These are phyloP conservation scores for Penicillium thymicola DNA, from an alignment of 2,329 filamentous ascomycete genomes.

Conservation along the genomic window DNA sequence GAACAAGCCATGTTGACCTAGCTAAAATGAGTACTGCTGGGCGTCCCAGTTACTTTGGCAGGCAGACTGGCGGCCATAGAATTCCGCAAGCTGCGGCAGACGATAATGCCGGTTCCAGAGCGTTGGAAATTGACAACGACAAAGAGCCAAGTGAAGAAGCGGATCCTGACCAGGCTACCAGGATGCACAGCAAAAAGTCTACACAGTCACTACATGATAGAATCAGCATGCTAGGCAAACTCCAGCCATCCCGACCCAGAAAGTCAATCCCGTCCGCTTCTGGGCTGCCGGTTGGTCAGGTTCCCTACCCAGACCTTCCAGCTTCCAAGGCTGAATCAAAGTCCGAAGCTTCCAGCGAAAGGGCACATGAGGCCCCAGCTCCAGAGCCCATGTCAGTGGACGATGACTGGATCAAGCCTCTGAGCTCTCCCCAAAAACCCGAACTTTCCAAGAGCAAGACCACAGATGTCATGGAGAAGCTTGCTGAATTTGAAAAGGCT, in stretches of 20 bases:
- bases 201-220: slow-evolving; percentile 90
- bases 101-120: slow-evolving; percentile 46
- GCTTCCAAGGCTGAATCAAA: slow-evolving; percentile 29
- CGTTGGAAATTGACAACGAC: slow-evolving; percentile 54
- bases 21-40: slow-evolving; percentile 41
- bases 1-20: slow-evolving; percentile 74
- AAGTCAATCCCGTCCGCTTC: slow-evolving; percentile 44
- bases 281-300: slow-evolving; percentile 28
- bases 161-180: slow-evolving; percentile 54
- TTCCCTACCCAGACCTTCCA: slow-evolving; percentile 38
- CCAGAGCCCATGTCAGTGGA: slow-evolving; percentile 35
- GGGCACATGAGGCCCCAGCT: slow-evolving; percentile 20
- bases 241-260: slow-evolving; percentile 45
- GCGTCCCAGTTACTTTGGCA: slow-evolving; percentile 70
- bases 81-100: slow-evolving; percentile 36
- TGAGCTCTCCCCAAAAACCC: slow-evolving; percentile 47
- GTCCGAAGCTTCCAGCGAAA: slow-evolving; percentile 20
- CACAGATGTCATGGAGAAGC: slow-evolving; percentile 59
- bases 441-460: slow-evolving; percentile 60
- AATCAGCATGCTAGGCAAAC: slow-evolving; percentile 70
- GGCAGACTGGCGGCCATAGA: slow-evolving; percentile 63
- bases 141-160: slow-evolving; percentile 47
- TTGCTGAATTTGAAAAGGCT: slow-evolving; percentile 29
- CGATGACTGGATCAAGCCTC: slow-evolving; percentile 60
- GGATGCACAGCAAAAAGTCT: slow-evolving; percentile 78